phyloP scores from a whole-genome alignment of 2,329 filamentous ascomycete genomes.

The Zymoseptoria passerinii region DNA sequence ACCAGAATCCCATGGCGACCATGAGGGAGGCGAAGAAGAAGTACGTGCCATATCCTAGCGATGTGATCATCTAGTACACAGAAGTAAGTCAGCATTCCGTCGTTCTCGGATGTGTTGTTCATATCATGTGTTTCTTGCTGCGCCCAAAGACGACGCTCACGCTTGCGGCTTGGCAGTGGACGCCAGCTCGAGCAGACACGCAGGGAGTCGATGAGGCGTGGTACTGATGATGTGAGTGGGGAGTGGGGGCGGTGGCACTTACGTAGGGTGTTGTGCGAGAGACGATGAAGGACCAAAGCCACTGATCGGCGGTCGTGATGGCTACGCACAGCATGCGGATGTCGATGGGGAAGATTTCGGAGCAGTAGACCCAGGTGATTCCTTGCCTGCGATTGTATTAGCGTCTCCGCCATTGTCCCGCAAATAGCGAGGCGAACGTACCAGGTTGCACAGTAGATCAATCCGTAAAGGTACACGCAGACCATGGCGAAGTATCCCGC shows the following conservation, averaged over 20 bases:
- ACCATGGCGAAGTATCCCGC: constrained; percentile 48
- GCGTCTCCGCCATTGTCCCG: too few species aligned
- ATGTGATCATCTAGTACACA: constrained; percentile 17
- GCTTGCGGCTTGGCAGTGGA: background rate
- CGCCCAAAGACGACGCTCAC: background rate
- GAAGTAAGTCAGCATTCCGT: background rate
- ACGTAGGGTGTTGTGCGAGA: constrained; percentile 31
- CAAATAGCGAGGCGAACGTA: background rate
- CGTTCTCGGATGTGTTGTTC: background rate
- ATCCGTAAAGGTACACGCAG: constrained; percentile 48
- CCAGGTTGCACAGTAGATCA: constrained; percentile 44
- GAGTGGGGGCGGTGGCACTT: constrained; percentile 20
- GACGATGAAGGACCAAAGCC: constrained; percentile 35
- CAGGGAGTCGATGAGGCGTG: background rate
- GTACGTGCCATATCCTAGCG: constrained; percentile 32
- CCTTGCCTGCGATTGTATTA: too few species aligned
- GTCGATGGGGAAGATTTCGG: constrained; percentile 42
- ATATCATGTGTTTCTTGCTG: background rate
- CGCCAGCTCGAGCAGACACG: background rate
- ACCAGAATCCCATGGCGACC: constrained; percentile 50
- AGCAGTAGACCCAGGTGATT: constrained; percentile 19
- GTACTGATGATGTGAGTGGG: background rate
- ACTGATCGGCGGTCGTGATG: constrained; percentile 32
- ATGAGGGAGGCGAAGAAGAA: constrained; percentile 31
- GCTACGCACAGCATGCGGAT: constrained; percentile 35